phyloP scores from a whole-genome alignment of 208 protist species.

The Wallacemonas sp. region DNA sequence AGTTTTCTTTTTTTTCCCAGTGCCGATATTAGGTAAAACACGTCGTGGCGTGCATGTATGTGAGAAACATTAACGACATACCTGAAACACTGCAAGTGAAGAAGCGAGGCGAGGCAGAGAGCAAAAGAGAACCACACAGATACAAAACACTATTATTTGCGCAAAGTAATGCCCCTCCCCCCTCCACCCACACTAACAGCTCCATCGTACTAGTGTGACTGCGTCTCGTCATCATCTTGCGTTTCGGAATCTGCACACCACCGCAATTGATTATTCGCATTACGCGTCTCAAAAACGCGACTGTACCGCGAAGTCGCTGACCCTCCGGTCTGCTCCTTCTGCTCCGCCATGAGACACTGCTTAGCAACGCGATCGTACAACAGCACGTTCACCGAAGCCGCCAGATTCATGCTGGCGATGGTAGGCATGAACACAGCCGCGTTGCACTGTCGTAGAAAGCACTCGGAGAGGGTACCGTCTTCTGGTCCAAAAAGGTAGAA shows the following conservation, averaged over 20 bases:
- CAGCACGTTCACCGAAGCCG: constrained; percentile 65
- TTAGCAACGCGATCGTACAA: constrained; percentile 73
- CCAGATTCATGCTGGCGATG: constrained; percentile 71
- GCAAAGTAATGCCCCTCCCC: too few species aligned
- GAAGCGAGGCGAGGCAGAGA: not conserved
- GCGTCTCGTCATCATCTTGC: not conserved
- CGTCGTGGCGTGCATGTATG: too few species aligned
- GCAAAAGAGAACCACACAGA: too few species aligned
- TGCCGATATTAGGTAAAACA: too few species aligned
- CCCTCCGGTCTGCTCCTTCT: constrained; percentile 8
- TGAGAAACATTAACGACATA: too few species aligned
- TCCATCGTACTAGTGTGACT: not conserved
- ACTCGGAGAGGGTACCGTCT: constrained; percentile 48
- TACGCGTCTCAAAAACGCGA: constrained; percentile 32
- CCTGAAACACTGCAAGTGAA: not conserved
- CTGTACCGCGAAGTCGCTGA: constrained; percentile 1
- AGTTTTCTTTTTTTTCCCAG: too few species aligned
- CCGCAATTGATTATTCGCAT: constrained; percentile 52
- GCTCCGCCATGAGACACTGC: constrained; percentile 18
- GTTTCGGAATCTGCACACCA: constrained; percentile 11
- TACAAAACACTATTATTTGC: too few species aligned
- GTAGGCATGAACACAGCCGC: constrained; percentile 74
- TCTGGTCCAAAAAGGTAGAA: constrained; percentile 76
- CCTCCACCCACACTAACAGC: too few species aligned
- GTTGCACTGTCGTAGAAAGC: constrained; percentile 42